Conservation (phyloP, 176 grass and related monocot genomes). For the Oropetium thomaeum region DNA sequence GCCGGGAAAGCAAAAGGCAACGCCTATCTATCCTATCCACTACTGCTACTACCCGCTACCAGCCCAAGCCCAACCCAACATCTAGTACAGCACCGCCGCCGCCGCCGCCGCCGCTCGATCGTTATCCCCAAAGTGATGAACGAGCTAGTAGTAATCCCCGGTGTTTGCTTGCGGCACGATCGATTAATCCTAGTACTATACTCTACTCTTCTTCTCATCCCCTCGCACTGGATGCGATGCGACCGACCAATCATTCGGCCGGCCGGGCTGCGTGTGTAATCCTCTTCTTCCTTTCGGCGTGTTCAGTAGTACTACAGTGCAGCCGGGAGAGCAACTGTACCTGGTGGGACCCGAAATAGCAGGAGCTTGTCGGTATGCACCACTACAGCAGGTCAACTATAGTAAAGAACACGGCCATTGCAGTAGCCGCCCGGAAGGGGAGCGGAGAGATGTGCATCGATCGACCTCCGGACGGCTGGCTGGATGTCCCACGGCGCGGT, state of each 20-base stretch:
- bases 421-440: background rate
- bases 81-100: background rate
- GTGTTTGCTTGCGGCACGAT: background rate
- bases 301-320: background rate
- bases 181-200: too few relatives aligned
- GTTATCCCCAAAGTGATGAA: background rate
- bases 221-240: background rate
- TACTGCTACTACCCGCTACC: too few relatives aligned
- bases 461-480: constrained; percentile 7
- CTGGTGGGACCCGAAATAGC: background rate
- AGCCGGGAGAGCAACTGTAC: background rate
- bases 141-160: background rate
- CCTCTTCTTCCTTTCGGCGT: background rate
- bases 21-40: background rate
- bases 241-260: background rate
- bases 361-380: background rate
- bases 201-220: background rate
- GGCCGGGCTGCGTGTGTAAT: background rate
- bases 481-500: too few relatives aligned
- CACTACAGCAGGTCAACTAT: background rate
- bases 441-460: too few relatives aligned
- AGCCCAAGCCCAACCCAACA: too few relatives aligned
- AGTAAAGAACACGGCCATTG: background rate
- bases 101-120: background rate
- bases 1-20: constrained; percentile 24